Evolutionary conservation across 1,139 yeast species (phyloP), one percentile per base, ranked within the genome.

Genomic region (Lodderomyces metapsilosis): DNA sequence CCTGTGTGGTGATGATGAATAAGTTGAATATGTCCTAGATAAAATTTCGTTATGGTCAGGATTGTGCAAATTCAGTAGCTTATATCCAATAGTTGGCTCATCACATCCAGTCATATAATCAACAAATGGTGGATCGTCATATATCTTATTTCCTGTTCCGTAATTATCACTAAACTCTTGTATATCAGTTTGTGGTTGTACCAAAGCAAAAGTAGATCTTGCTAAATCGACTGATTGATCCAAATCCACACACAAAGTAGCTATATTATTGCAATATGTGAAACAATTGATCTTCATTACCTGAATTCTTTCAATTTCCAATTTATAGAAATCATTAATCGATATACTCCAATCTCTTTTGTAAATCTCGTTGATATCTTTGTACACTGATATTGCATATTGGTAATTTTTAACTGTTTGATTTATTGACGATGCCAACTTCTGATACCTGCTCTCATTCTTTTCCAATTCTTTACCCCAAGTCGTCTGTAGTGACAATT

Each of bases 271-370:
- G 41, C 95, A 83, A 59, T 76, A 91, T 35, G 83, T 85, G 84
- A 96, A 94, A 49, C 94, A 63, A 54, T 84, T 87, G 13, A 85
- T 71, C 54, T 89, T 88, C 43, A 88, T 58, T 45, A 83, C 76
- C 52, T 85, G 85, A 42, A 89, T 80, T 49, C 96, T 75, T 53
- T 87, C 89, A 39, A 79, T 78, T 57, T 92, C 98, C 48, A 88
- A 64, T 45, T 73, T 80, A 61, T 91, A 95, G 47, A 88, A 72
- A 50, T 80, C 82, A 47, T 75, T 79, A 35, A 91, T 76, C 0
- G 88, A 73, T 16, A 71, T 63, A 41, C 76, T 72, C 98, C 98
- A 92, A 53, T 89, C 95, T 33, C 78, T 67, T 43, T 80, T 74
- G 86, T 91, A 92, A 5, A 76, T 68, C 34, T 82, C 86, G 51